A percentile compares a stretch with the other conserved stretches of the same genome.
phyloP scores from a whole-genome alignment of 345 rosid species.

The Laguncularia racemosa region DNA sequence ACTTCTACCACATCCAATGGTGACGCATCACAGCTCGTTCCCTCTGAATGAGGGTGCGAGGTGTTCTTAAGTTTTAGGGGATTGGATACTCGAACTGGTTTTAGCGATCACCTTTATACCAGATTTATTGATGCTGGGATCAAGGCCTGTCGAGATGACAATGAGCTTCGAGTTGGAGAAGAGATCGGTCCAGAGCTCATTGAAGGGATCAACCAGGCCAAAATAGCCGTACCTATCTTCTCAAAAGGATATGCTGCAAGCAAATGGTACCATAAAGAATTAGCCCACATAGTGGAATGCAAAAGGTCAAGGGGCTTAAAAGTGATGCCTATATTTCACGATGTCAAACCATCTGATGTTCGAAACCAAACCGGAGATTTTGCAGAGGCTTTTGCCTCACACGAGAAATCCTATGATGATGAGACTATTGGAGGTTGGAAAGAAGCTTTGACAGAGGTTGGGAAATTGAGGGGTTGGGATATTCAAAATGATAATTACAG shows the following conservation, averaged over 20 bases:
- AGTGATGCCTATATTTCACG: slow-evolving; percentile 3
- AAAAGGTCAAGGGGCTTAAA: not conserved
- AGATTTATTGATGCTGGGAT: slow-evolving; percentile 4
- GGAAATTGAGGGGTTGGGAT: slow-evolving; percentile 2
- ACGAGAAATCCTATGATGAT: not conserved
- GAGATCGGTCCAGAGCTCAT: slow-evolving; percentile 1
- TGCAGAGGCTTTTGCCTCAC: not conserved
- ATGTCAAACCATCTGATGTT: slow-evolving; percentile 6
- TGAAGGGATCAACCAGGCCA: slow-evolving; percentile 7
- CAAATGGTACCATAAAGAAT: slow-evolving; percentile 5
- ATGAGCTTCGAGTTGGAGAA: not conserved
- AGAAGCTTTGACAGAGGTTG: not conserved
- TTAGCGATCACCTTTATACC: too few relatives aligned
- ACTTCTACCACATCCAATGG: too few relatives aligned
- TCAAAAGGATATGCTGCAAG: not conserved
- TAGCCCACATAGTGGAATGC: slow-evolving; percentile 9
- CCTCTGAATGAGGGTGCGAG: too few relatives aligned
- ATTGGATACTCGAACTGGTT: too few relatives aligned
- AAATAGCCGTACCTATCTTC: slow-evolving; percentile 10
- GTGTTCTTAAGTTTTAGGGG: too few relatives aligned
- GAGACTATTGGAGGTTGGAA: not conserved
- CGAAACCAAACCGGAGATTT: not conserved
- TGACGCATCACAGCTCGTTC: too few relatives aligned
- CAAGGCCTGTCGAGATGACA: not conserved
- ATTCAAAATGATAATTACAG: not conserved